Evolutionary conservation across 495 filamentous ascomycete genomes (phyloP), one percentile per base, ranked within the genome.

Genomic region (Podospora pseudopauciseta): DNA sequence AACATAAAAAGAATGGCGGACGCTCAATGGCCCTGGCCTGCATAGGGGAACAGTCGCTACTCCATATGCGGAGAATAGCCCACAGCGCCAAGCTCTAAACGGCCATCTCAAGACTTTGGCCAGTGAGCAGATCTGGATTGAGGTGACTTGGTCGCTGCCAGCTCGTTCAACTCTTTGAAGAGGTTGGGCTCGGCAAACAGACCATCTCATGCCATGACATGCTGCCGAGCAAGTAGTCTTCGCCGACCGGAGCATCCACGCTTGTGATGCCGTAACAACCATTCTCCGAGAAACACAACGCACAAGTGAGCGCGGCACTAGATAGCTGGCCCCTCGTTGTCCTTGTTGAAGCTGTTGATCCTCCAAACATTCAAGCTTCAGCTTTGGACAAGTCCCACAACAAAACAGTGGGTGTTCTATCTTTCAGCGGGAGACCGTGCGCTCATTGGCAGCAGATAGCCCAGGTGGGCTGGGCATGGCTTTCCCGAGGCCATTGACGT

Each of bases 41-140:
- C 72, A 61, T 74, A 65, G 71, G 67, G 69, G 67, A 74, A 71
- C 62, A 70, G 59, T 66, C 66, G 59, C 54, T 69, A 64, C 63
- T 61, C 64, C 65, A 64, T 63, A 63, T 68, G 54, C 39, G 70
- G 68, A 69, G 63, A 74, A 67, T 56, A 15, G 39, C 56, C 67
- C 57, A 63, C 62, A 66, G 63, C 53, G 68, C 70, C 74, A 62
- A 67, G 59, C 58, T 28, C 58, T 19, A 56, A 54, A 62, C 58
- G 34, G 32, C 32, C 56, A 16, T 19, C 65, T 28, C 13, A 19
- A 19, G 7, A 16, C 15, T 57, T 53, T 28, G 27, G n/a, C 19
- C 59, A 34, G 66, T 68, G 66, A 66, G 69, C 63, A 59, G 54
- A 53, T 32, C 59, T 66, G 60, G 56, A 66, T 68, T 66, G 66